Evolutionary conservation across 2,329 filamentous ascomycete species (phyloP).

Genomic region (Macroventuria anomochaeta): DNA sequence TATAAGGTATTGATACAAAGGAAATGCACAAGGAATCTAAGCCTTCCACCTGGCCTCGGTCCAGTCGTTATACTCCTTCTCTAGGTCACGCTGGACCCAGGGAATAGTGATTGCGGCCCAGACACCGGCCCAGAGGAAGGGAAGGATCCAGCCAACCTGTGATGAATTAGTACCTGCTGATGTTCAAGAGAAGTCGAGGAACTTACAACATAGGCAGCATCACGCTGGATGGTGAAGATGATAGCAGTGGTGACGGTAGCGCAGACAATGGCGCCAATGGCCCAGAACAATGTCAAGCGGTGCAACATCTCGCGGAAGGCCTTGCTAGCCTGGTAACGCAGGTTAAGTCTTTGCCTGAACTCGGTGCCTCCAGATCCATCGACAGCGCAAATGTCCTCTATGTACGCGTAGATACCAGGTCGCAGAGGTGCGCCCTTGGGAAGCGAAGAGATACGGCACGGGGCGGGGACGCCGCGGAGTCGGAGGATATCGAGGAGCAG

Average conservation of each 20-base stretch:
- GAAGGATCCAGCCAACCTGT: conserved; percentile 56
- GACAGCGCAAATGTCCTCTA: conserved; percentile 62
- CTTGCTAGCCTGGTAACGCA: conserved; percentile 61
- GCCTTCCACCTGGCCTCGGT: conserved; percentile 48
- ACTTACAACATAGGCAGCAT: conserved; percentile 58
- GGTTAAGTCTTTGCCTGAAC: conserved; percentile 59
- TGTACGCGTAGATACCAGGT: conserved; percentile 61
- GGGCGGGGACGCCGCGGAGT: conserved; percentile 53
- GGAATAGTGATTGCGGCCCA: conserved; percentile 55
- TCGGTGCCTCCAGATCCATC: conserved; percentile 61
- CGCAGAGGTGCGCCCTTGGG: conserved; percentile 59
- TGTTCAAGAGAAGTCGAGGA: not conserved
- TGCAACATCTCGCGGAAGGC: conserved; percentile 61
- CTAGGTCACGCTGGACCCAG: conserved; percentile 52
- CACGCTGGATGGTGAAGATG: conserved; percentile 55
- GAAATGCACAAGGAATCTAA: conserved; percentile 19
- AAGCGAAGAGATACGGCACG: conserved; percentile 60
- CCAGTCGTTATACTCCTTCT: conserved; percentile 46
- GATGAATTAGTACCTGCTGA: conserved; percentile 17
- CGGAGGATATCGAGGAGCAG: conserved; percentile 59
- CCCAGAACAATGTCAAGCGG: conserved; percentile 61
- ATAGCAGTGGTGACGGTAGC: conserved; percentile 53
- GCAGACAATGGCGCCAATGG: conserved; percentile 52
- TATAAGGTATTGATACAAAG: conserved; percentile 8
- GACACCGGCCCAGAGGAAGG: conserved; percentile 58